phyloP scores from a whole-genome alignment of 495 filamentous ascomycete species.

The Pseudotulostoma volvatum region DNA sequence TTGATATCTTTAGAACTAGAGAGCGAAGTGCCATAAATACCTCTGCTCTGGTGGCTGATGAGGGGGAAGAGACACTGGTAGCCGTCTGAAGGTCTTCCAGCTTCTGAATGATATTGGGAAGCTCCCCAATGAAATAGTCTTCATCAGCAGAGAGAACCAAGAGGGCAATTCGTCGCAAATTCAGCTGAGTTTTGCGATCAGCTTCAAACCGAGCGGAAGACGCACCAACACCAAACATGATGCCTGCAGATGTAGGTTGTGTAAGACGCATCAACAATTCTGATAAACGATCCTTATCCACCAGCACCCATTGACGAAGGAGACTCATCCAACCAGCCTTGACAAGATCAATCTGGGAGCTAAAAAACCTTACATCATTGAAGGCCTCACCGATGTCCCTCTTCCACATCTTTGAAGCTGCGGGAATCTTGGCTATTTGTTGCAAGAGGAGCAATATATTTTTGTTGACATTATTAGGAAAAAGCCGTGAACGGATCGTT shows the following conservation, averaged over 20 bases:
- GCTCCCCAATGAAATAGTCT: conserved; percentile 65
- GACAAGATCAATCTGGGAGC: conserved; percentile 43
- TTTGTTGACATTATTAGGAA: conserved; percentile 70
- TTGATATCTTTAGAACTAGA: conserved; percentile 55
- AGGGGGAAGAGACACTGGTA: conserved; percentile 81
- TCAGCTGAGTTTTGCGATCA: conserved; percentile 83
- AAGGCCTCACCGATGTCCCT: conserved; percentile 86
- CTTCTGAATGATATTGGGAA: conserved; percentile 62
- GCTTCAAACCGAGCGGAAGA: conserved; percentile 87
- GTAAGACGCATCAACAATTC: conserved; percentile 66
- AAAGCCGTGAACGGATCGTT: conserved; percentile 66
- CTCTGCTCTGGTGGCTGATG: conserved; percentile 73
- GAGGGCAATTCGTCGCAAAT: conserved; percentile 65
- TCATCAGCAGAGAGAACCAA: conserved; percentile 54
- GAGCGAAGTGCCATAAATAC: conserved; percentile 79
- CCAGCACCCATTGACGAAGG: conserved; percentile 62
- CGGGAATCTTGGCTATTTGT: conserved; percentile 57
- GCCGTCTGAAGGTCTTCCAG: conserved; percentile 72
- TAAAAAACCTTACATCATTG: conserved; percentile 76
- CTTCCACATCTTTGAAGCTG: conserved; percentile 78
- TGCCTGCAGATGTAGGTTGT: conserved; percentile 82
- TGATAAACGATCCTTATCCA: conserved; percentile 74
- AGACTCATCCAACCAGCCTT: conserved; percentile 66
- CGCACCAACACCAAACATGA: conserved; percentile 94
- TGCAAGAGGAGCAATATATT: conserved; percentile 57